Evolutionary conservation across 1,139 yeast species (phyloP), one percentile per base, ranked within the genome.

Genomic region (Suhomyces bribrorum): DNA sequence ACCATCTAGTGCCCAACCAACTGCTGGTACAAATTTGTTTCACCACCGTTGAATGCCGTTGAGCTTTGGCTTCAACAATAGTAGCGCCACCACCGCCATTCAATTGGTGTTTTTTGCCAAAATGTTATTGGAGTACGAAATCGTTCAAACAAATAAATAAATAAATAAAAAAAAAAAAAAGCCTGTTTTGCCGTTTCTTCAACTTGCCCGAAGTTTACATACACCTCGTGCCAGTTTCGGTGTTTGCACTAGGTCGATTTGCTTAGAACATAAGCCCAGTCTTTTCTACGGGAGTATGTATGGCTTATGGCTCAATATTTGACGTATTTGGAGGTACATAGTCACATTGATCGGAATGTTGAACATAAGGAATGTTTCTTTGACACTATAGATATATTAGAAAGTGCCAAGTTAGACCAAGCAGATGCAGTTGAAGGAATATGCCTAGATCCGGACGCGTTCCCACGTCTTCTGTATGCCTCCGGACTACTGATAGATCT

Each of bases 281-380:
- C n/a, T n/a, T n/a, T n/a, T 4, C 11, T 20, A 20, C 23, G 23
- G 23, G 23, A 20, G 5, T 20, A 20, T 20, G 23, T 20, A 20
- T 20, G 23, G 23, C 23, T 20, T n/a, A n/a, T n/a, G n/a, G n/a
- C n/a, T n/a, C n/a, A n/a, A n/a, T n/a, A n/a, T n/a, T n/a, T n/a
- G n/a, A n/a, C n/a, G n/a, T n/a, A 20, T 20, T 8, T 2, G 23
- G 23, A 20, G 11, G n/a, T 8, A 20, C 11, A 20, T 20, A 3
- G 23, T 8, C 23, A 20, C 5, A n/a, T 20, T 17, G 22, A 16
- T 31, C 34, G 34, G 34, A 31, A 31, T 31, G 34, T 16, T 23
- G 24, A 25, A 20, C 16, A 17, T 23, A n/a, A 27, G 14, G 20
- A 14, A 14, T 26, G 14, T 14, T 15, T 7, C 30, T 14, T 27